phyloP scores from a whole-genome alignment of 805 yeast genomes.

The Candida maris region DNA sequence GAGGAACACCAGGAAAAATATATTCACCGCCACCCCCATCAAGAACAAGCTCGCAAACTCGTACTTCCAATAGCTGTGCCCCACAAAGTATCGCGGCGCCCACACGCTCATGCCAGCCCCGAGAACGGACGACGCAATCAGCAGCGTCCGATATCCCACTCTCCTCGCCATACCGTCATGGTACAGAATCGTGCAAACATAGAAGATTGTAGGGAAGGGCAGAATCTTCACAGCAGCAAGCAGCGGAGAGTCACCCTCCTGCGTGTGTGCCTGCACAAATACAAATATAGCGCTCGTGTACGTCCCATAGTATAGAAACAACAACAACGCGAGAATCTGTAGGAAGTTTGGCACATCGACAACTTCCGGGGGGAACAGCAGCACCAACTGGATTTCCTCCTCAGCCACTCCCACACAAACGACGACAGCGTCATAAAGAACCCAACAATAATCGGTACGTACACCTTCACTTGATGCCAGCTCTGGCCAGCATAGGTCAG shows the following conservation, averaged over 20 bases:
- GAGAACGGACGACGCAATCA: conserved; percentile 10
- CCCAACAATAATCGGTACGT: conserved; percentile 1
- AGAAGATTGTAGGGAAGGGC: conserved; percentile 33
- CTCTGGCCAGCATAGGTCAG: conserved; percentile 38
- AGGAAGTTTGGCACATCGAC: conserved; percentile 21
- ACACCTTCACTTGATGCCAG: conserved; percentile 37
- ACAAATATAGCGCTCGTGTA: conserved; percentile 8
- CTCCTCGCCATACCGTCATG: conserved; percentile 9
- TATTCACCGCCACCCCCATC: conserved; percentile 21
- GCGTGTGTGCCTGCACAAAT: conserved; percentile 22
- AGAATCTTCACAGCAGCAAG: conserved; percentile 36
- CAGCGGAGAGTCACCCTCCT: conserved; percentile 30
- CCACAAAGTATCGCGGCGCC: conserved; percentile 16
- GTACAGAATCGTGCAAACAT: conserved; percentile 26
- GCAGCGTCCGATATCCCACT: conserved; percentile 21
- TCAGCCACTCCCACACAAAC: conserved; percentile 1
- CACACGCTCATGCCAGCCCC: conserved; percentile 17
- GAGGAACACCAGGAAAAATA: conserved; percentile 34
- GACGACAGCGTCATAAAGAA: background rate
- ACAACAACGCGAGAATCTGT: conserved; percentile 12
- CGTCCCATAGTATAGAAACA: conserved; percentile 11
- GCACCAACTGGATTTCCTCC: conserved; percentile 20
- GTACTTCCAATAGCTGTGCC: conserved; percentile 23
- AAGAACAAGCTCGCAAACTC: conserved; percentile 24
- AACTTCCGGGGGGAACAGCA: conserved; percentile 23